Conservation (phyloP, 169 alveolate genomes). For the Plasmodium vinckei region DNA sequence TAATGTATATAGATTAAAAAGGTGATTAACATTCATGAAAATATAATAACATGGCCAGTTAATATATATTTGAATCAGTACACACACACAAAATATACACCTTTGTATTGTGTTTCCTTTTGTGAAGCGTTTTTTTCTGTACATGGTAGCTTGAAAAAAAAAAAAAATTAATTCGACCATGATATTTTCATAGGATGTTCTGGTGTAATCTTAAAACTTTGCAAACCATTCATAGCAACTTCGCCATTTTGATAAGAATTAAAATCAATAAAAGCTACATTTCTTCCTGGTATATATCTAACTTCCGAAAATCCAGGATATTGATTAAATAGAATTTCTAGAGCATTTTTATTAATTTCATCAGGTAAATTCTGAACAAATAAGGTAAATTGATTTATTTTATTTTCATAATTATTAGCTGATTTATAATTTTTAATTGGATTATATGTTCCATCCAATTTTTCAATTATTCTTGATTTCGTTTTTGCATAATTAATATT, state of each 20-base stretch:
- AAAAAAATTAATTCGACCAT: constrained; percentile 74
- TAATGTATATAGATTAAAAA: too few relatives aligned
- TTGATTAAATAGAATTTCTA: constrained; percentile 87
- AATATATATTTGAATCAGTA: too few relatives aligned
- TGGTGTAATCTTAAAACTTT: constrained; percentile 87
- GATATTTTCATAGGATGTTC: constrained; percentile 85
- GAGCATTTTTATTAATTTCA: constrained; percentile 83
- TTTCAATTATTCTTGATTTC: constrained; percentile 78
- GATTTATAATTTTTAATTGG: constrained; percentile 69
- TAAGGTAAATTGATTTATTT: constrained; percentile 77
- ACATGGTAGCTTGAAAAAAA: too few relatives aligned
- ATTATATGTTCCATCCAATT: constrained; percentile 80
- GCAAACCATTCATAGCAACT: constrained; percentile 88
- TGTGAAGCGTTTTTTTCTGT: too few relatives aligned
- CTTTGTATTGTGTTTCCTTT: too few relatives aligned
- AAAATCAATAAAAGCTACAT: constrained; percentile 89
- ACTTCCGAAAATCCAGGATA: constrained; percentile 89
- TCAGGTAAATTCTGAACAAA: constrained; percentile 89
- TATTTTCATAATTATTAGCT: constrained; percentile 11
- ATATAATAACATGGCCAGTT: too few relatives aligned
- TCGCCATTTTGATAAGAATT: constrained; percentile 84
- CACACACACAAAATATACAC: too few relatives aligned
- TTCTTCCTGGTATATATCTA: constrained; percentile 86
- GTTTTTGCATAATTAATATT: constrained; percentile 87
- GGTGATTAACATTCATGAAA: too few relatives aligned